A percentile compares a stretch with the other conserved stretches of the same genome.
These are phyloP conservation scores for Prinsepia uniflora DNA, from an alignment of 306 rosid species.

Conservation along the genomic window DNA sequence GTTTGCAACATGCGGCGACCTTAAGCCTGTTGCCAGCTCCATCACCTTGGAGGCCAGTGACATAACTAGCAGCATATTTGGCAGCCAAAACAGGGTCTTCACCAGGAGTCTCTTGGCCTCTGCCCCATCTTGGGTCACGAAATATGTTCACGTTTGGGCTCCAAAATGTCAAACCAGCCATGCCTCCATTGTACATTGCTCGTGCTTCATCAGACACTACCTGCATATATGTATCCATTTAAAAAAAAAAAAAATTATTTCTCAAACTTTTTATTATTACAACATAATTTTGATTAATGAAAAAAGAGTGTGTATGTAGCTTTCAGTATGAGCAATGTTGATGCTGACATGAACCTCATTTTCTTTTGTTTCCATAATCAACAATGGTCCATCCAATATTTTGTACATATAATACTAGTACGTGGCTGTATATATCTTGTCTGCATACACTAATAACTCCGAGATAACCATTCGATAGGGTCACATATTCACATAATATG, in stretches of 20 bases:
- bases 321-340: not conserved
- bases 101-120: slow-evolving; percentile 93
- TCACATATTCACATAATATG: not conserved
- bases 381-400: not conserved
- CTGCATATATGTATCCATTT: slow-evolving; percentile 20
- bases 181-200: slow-evolving; percentile 91
- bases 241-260: not conserved
- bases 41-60: slow-evolving; percentile 71
- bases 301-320: not conserved
- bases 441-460: not conserved
- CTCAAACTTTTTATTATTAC: no score
- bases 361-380: not conserved
- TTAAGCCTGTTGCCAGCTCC: slow-evolving; percentile 60
- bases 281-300: not conserved
- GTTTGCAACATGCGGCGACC: slow-evolving; percentile 96
- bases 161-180: slow-evolving; percentile 82
- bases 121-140: slow-evolving; percentile 94
- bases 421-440: not conserved
- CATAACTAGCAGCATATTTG: slow-evolving; percentile 71
- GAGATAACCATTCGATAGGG: not conserved
- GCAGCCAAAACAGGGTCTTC: slow-evolving; percentile 71
- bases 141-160: slow-evolving; percentile 92
- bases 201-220: slow-evolving; percentile 94
- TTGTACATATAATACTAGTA: not conserved
- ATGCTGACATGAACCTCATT: not conserved